Conservation (phyloP, 2,329 filamentous ascomycete genomes). For the Pseudogymnoascus sp. region DNA sequence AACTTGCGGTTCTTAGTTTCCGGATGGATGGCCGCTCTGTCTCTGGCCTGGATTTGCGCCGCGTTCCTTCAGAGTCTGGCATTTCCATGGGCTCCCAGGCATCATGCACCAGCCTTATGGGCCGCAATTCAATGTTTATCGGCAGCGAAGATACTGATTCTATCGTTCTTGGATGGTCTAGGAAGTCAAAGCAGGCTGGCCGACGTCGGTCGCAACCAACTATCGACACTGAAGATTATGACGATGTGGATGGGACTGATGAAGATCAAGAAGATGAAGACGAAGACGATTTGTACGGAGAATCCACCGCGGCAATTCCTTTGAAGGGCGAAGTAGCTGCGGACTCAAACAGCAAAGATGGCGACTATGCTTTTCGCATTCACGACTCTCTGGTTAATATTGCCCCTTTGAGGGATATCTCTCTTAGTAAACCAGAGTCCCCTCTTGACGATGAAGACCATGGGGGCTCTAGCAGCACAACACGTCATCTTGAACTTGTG, state of each 20-base stretch:
- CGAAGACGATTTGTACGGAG: conserved; percentile 53
- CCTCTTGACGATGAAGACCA: conserved; percentile 38
- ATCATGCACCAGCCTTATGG: conserved; percentile 62
- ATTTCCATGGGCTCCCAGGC: conserved; percentile 50
- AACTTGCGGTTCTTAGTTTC: conserved; percentile 68
- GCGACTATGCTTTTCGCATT: conserved; percentile 63
- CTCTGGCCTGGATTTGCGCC: conserved; percentile 68
- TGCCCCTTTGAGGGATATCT: conserved; percentile 68
- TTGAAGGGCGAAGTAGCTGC: conserved; percentile 30
- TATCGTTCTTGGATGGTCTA: conserved; percentile 68
- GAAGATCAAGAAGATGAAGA: conserved; percentile 46
- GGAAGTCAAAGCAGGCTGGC: conserved; percentile 50
- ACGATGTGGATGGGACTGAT: conserved; percentile 33
- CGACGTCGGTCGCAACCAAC: conserved; percentile 53
- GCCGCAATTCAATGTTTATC: conserved; percentile 64
- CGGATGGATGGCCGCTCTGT: conserved; percentile 84
- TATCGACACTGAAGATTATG: conserved; percentile 49
- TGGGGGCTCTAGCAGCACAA: conserved; percentile 38
- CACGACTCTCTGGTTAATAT: conserved; percentile 71
- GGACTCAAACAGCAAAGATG: conserved; percentile 38
- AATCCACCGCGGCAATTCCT: conserved; percentile 35
- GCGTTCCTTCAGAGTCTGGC: conserved; percentile 57
- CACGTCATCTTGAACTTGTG: conserved; percentile 50
- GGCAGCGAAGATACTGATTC: conserved; percentile 82
- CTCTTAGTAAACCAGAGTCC: conserved; percentile 51